Base-by-base conservation (phyloP, 805 yeast species). In the Candida pseudofarinosa region DNA sequence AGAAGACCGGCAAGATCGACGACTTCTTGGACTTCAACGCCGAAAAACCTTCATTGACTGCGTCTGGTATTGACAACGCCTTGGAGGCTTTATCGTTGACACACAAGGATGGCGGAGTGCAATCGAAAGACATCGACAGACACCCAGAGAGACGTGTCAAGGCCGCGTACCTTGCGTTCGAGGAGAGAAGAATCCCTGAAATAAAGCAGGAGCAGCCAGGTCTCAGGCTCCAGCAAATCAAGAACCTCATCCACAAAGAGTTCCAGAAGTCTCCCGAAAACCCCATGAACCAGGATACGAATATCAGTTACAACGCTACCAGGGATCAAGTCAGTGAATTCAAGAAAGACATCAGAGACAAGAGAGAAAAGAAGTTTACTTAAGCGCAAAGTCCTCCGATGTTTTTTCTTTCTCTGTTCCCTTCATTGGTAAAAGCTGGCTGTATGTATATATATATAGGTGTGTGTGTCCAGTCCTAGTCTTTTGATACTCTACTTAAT, bases 131-230 rank as follows among this genome's bases (percentile, higher is more conserved):
- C 40, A 71, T 87, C 40, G 96, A 87, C 46, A 80, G 88, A 62
- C 96, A 87, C 53, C 95, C 96, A 7, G 96, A 87, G 69, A 79
- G 95, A 65, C 77, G 96, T 58, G 85, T 83, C 64, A 87, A 86
- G 68, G 88, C 91, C 19, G 95, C 95, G 0, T 71, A 71, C 43
- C 73, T 79, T 10, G 88, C 86, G 1, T 87, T 66, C 55, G 88
- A 86, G 54, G 91, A 81, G 48, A 67, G 72, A 43, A 74, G 91
- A 54, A 58, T 84, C 34, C 91, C 93, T 4, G 88, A 83, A 55
- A 44, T 83, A 42, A 80, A 82, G 63, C 73, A 80, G 59, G 95
- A 87, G 62, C 71, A 81, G 53, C 89, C 90, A 3, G 96, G 96
- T 12, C 70, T 87, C 53, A 77, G 95, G 55, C 72, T 81, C 55